These are phyloP conservation scores for Talaromyces trachyspermus DNA, from an alignment of 495 filamentous ascomycete species.

Conservation along the genomic window DNA sequence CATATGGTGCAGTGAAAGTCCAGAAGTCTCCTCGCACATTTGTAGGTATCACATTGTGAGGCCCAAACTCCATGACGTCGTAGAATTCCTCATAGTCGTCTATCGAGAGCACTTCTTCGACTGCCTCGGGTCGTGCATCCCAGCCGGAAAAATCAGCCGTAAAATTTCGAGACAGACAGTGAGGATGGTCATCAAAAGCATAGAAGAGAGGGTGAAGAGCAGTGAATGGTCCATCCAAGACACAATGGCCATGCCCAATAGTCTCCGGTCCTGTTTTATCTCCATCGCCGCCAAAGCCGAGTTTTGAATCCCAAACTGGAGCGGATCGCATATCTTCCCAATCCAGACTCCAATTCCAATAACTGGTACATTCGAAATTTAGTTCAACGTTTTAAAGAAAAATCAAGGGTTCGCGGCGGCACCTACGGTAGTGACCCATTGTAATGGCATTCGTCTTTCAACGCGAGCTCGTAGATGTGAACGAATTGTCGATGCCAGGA, in stretches of 20 bases:
- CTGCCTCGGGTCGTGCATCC: constrained; percentile 8
- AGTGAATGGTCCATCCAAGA: constrained; percentile 29
- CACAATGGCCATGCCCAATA: constrained; percentile 15
- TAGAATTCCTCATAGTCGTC: constrained; percentile 13
- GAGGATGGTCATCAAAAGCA: constrained; percentile 19
- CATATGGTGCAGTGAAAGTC: constrained; percentile 6
- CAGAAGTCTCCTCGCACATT: constrained; percentile 17
- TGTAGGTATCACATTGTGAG: constrained; percentile 15
- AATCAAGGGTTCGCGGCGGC: constrained; percentile 4
- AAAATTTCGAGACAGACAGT: constrained; percentile 29
- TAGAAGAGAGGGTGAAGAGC: constrained; percentile 21
- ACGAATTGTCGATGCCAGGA: constrained; percentile 46
- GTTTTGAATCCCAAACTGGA: constrained; percentile 17
- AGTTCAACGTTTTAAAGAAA: neutral
- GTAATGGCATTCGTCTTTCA: constrained; percentile 39
- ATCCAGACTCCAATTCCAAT: constrained; percentile 22
- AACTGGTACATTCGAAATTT: constrained; percentile 6
- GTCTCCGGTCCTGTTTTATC: neutral
- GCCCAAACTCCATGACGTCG: constrained; percentile 14
- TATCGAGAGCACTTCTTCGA: constrained; percentile 13
- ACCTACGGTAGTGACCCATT: constrained; percentile 35
- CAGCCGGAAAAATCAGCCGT: constrained; percentile 3
- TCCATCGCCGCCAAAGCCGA: constrained; percentile 28
- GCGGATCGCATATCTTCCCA: constrained; percentile 16
- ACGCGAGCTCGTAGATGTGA: constrained; percentile 31